Conservation (phyloP, 2,329 filamentous ascomycete genomes). For the Verticillium klebahnii region DNA sequence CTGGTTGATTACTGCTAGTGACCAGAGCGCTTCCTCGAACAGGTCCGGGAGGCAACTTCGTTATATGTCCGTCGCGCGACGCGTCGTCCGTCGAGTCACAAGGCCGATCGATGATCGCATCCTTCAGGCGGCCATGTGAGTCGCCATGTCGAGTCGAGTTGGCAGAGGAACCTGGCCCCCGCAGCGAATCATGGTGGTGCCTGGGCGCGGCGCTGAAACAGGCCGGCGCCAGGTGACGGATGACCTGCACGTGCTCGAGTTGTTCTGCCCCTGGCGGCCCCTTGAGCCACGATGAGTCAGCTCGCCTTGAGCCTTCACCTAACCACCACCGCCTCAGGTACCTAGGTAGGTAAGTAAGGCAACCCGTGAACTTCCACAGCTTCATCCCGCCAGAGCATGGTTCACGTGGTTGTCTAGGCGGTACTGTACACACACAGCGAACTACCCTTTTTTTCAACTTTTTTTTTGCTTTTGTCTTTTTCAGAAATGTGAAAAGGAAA, state of each 20-base stretch:
- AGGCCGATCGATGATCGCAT: neutral
- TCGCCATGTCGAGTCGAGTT: neutral
- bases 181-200: neutral
- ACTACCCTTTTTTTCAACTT: too few species aligned
- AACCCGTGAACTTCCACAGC: too few species aligned
- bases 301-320: too few species aligned
- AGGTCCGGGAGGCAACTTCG: neutral
- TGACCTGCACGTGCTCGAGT: neutral
- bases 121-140: neutral
- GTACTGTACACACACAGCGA: too few species aligned
- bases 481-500: too few species aligned
- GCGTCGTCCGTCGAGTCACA: neutral
- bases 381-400: too few species aligned
- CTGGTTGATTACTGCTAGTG: neutral
- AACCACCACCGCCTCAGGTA: too few species aligned
- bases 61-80: neutral
- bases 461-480: too few species aligned
- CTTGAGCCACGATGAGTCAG: neutral
- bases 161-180: slow-evolving; percentile 1
- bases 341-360: too few species aligned
- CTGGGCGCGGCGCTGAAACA: neutral
- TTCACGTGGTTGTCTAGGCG: too few species aligned
- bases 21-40: neutral
- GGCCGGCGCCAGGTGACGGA: neutral
- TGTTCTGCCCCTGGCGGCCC: neutral